These are phyloP conservation scores for Cutaneotrichosporon arboriforme DNA, from an alignment of 1,284 basidiomycete species.

Conservation along the genomic window DNA sequence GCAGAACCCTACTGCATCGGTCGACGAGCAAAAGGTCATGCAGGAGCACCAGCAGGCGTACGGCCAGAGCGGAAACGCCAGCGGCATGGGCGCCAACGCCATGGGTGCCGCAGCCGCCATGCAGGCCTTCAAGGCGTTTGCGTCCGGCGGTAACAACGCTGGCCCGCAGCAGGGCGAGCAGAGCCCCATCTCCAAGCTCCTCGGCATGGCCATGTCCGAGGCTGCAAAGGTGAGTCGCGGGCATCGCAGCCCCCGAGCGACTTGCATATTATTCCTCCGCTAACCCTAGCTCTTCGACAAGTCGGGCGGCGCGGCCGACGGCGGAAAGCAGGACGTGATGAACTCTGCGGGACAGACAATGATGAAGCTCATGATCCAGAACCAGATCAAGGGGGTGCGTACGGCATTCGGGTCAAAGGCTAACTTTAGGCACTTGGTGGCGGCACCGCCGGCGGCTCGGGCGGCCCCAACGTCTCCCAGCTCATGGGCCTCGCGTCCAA, in stretches of 20 bases:
- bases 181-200: slow-evolving; percentile 53
- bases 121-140: slow-evolving; percentile 59
- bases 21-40: slow-evolving; percentile 60
- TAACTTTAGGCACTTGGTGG: slow-evolving; percentile 61
- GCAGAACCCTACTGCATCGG: slow-evolving; percentile 6
- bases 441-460: slow-evolving; percentile 56
- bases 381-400: slow-evolving; percentile 43
- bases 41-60: slow-evolving; percentile 55
- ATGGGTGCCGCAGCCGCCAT: slow-evolving; percentile 68
- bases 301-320: slow-evolving; percentile 58
- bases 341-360: slow-evolving; percentile 75
- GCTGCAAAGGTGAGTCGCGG: slow-evolving; percentile 37
- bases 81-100: slow-evolving; percentile 55
- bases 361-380: slow-evolving; percentile 66
- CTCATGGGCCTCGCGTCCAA: slow-evolving; percentile 50
- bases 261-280: too few relatives aligned
- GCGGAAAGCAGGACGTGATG: slow-evolving; percentile 73
- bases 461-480: slow-evolving; percentile 45
- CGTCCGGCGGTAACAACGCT: slow-evolving; percentile 39
- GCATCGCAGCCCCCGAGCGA: background rate
- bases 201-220: slow-evolving; percentile 77
- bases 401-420: background rate
- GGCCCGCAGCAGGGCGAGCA: slow-evolving; percentile 44
- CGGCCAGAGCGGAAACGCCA: slow-evolving; percentile 51
- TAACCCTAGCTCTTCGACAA: slow-evolving; percentile 60